A percentile compares a stretch with the other conserved stretches of the same genome.
Conservation (phyloP, 805 yeast genomes). For the Saccharomyces paradoxus region DNA sequence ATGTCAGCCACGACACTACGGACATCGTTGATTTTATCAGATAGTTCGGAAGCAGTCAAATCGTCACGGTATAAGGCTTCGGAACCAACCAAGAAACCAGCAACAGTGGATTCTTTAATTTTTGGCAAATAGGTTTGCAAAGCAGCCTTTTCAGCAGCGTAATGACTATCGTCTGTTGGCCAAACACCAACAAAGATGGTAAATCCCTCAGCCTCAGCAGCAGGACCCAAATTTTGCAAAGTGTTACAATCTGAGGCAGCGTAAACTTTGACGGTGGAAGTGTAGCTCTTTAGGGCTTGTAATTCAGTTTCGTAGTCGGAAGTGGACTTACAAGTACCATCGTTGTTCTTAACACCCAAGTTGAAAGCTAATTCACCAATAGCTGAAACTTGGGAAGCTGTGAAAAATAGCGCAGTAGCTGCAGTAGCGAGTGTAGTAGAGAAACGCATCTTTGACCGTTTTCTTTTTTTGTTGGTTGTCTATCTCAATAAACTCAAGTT, state of each 20-base stretch:
- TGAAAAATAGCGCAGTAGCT: constrained; percentile 34
- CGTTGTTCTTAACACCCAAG: constrained; percentile 72
- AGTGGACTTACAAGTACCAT: constrained; percentile 69
- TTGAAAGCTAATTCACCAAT: constrained; percentile 73
- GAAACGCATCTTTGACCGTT: constrained; percentile 21
- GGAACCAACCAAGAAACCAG: constrained; percentile 83
- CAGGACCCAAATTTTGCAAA: constrained; percentile 76
- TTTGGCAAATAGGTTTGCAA: constrained; percentile 62
- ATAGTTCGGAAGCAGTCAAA: constrained; percentile 65
- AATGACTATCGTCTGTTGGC: constrained; percentile 86
- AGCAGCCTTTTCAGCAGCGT: constrained; percentile 64
- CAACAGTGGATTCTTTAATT: constrained; percentile 59
- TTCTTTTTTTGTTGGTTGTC: background rate
- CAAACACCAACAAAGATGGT: constrained; percentile 77
- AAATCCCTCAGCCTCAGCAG: constrained; percentile 71
- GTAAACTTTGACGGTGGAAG: constrained; percentile 70
- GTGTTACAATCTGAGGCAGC: constrained; percentile 95
- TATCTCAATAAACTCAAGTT: background rate
- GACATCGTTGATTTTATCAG: constrained; percentile 54
- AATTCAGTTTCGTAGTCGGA: constrained; percentile 66
- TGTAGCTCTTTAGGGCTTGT: constrained; percentile 45
- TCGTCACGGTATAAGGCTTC: constrained; percentile 92
- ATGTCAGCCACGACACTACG: constrained; percentile 52
- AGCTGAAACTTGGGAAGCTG: constrained; percentile 45
- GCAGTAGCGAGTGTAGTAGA: constrained; percentile 35